Conservation (phyloP, 306 rosid species). For the Rosa rugosa region DNA sequence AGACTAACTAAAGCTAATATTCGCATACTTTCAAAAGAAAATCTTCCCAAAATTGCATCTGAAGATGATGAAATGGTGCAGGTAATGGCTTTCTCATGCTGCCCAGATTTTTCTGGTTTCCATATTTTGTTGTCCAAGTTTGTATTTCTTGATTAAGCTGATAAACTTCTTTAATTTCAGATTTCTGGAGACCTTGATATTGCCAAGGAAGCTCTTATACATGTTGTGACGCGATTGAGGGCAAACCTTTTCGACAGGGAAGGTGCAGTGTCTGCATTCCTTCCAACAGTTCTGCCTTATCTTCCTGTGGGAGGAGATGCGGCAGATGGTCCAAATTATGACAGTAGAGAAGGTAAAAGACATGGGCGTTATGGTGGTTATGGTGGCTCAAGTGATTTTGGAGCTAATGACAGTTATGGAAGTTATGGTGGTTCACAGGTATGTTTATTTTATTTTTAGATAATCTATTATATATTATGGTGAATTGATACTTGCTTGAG, state of each 20-base stretch:
- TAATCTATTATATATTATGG: neutral
- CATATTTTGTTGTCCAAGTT: conserved; percentile 3
- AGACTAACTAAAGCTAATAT: conserved; percentile 89
- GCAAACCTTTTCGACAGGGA: conserved; percentile 94
- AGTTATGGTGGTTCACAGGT: conserved; percentile 92
- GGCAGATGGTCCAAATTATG: conserved; percentile 67
- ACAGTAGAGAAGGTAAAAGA: conserved; percentile 75
- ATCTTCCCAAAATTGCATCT: conserved; percentile 89
- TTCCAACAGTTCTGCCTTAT: conserved; percentile 83
- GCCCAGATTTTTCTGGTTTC: neutral
- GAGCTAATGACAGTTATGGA: conserved; percentile 65
- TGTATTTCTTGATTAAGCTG: neutral
- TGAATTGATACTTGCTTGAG: neutral
- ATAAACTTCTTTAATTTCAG: conserved; percentile 40
- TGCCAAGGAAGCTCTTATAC: conserved; percentile 96
- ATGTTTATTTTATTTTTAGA: conserved; percentile 9
- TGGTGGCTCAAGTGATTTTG: conserved; percentile 76
- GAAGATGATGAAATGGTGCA: conserved; percentile 99
- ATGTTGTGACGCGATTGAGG: conserved; percentile 81
- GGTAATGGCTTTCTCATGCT: conserved; percentile 44
- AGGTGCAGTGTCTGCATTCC: conserved; percentile 70
- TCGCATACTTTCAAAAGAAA: conserved; percentile 83
- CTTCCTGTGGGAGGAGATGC: conserved; percentile 73
- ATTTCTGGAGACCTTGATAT: conserved; percentile 92
- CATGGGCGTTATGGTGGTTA: conserved; percentile 82